Percentiles rank a stretch among this genome's conserved stretches.
phyloP scores from a whole-genome alignment of 1,139 yeast species.

The Suhomyces maxii region DNA sequence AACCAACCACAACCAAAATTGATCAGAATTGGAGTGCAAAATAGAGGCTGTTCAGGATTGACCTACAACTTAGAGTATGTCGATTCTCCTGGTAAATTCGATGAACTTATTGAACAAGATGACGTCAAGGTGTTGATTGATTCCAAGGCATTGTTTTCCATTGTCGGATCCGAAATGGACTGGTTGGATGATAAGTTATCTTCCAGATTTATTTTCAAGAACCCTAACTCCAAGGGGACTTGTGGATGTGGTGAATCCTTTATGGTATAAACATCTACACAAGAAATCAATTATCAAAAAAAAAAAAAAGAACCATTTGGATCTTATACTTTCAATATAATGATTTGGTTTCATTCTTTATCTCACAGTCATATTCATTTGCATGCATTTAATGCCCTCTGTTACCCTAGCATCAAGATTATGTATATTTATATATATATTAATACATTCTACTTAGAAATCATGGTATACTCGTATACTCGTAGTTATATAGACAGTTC shows the following conservation, averaged over 20 bases:
- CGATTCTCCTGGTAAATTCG: slow-evolving; percentile 85
- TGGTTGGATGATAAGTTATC: slow-evolving; percentile 93
- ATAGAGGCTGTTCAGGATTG: slow-evolving; percentile 95
- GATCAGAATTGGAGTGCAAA: slow-evolving; percentile 90
- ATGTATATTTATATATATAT: slow-evolving; percentile 1
- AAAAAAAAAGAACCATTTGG: too few relatives aligned
- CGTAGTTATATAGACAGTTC: not conserved
- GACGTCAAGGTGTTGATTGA: slow-evolving; percentile 92
- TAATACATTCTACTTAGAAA: not conserved
- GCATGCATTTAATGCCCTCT: not conserved
- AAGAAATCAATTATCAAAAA: too few relatives aligned
- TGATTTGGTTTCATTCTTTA: too few relatives aligned
- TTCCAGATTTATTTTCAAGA: slow-evolving; percentile 85
- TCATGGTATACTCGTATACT: not conserved
- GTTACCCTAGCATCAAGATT: not conserved
- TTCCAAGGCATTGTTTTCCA: slow-evolving; percentile 91
- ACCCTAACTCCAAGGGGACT: slow-evolving; percentile 95
- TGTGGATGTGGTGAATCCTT: slow-evolving; percentile 99
- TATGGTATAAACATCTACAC: slow-evolving; percentile 60
- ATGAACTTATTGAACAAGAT: slow-evolving; percentile 88
- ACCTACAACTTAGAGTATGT: slow-evolving; percentile 92
- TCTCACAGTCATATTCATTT: not conserved
- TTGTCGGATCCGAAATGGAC: slow-evolving; percentile 97
- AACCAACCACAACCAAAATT: slow-evolving; percentile 85
- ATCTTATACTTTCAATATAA: too few relatives aligned